phyloP scores from a whole-genome alignment of 2,329 filamentous ascomycete species.

The Cladosporium sp. region DNA sequence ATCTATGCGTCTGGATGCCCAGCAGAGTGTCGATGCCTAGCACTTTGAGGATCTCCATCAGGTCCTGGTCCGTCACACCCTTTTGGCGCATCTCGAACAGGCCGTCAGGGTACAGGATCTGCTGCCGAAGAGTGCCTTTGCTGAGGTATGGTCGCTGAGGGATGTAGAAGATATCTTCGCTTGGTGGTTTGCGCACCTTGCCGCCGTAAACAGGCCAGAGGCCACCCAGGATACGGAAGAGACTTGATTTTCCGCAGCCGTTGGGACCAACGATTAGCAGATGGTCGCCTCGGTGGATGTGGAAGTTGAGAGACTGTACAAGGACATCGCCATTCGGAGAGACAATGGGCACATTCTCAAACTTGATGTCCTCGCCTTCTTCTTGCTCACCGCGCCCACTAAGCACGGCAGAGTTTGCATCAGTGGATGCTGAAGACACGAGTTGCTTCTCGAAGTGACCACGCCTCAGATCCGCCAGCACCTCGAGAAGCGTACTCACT shows the following conservation, averaged over 20 bases:
- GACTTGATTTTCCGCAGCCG: slow-evolving; percentile 90
- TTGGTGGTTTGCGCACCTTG: slow-evolving; percentile 83
- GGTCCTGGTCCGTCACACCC: slow-evolving; percentile 74
- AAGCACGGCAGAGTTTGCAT: slow-evolving; percentile 78
- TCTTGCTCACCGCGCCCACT: slow-evolving; percentile 75
- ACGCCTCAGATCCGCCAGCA: slow-evolving; percentile 87
- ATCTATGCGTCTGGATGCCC: slow-evolving; percentile 54
- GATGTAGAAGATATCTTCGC: slow-evolving; percentile 95
- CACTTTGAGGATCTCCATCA: slow-evolving; percentile 69
- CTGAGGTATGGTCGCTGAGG: slow-evolving; percentile 93
- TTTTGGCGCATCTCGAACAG: slow-evolving; percentile 82
- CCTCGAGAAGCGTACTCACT: slow-evolving; percentile 81
- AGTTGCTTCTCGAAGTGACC: slow-evolving; percentile 96
- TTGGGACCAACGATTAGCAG: slow-evolving; percentile 94
- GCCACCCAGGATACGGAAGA: slow-evolving; percentile 94
- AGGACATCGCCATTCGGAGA: slow-evolving; percentile 95
- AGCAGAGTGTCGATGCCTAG: slow-evolving; percentile 82
- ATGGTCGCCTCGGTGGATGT: slow-evolving; percentile 80
- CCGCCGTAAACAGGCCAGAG: slow-evolving; percentile 98
- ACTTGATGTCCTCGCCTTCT: slow-evolving; percentile 80
- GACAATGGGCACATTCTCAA: slow-evolving; percentile 87
- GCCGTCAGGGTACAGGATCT: slow-evolving; percentile 93
- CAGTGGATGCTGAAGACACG: slow-evolving; percentile 79
- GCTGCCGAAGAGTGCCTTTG: slow-evolving; percentile 85
- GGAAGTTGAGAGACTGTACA: slow-evolving; percentile 79